phyloP scores from a whole-genome alignment of 2,329 filamentous ascomycete species.

The Pleurostoma richardsiae region DNA sequence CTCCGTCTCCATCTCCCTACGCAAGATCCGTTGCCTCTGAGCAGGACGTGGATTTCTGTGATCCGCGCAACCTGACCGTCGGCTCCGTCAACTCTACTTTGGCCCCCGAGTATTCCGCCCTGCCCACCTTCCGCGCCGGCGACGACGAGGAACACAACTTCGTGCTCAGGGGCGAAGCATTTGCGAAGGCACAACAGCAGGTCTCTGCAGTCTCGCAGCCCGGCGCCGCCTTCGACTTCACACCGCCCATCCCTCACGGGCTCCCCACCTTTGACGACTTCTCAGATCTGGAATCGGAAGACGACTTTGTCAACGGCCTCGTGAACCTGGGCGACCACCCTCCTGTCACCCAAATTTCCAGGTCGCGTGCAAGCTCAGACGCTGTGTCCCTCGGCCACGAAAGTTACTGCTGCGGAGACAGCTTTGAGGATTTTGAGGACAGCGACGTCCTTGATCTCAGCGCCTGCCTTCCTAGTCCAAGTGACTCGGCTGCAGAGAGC shows the following conservation, averaged over 20 bases:
- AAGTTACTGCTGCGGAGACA: constrained; percentile 69
- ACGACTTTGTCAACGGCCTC: constrained; percentile 74
- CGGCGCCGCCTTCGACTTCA: constrained; percentile 42
- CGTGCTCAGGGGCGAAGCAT: constrained; percentile 41
- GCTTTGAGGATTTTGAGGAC: constrained; percentile 72
- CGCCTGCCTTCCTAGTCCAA: constrained; percentile 58
- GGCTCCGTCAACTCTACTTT: constrained; percentile 45
- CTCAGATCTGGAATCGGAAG: constrained; percentile 86
- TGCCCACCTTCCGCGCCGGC: constrained; percentile 55
- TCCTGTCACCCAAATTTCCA: constrained; percentile 57
- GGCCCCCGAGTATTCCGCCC: constrained; percentile 58
- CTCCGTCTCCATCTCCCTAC: constrained; percentile 78
- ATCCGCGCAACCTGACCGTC: constrained; percentile 84
- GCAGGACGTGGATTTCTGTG: constrained; percentile 78
- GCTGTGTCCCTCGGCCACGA: constrained; percentile 68
- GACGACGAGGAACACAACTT: constrained; percentile 55
- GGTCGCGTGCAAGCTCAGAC: constrained; percentile 63
- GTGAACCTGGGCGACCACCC: constrained; percentile 57
- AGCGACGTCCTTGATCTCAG: constrained; percentile 51
- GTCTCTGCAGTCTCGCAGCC: constrained; percentile 25
- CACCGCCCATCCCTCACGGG: constrained; percentile 43
- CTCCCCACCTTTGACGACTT: constrained; percentile 78
- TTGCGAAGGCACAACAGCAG: constrained; percentile 37
- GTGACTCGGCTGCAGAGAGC: constrained; percentile 43
- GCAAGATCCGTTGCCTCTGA: constrained; percentile 65